These are phyloP conservation scores for Stereocaulon alpinum DNA, from an alignment of 495 filamentous ascomycete genomes.

Conservation along the genomic window DNA sequence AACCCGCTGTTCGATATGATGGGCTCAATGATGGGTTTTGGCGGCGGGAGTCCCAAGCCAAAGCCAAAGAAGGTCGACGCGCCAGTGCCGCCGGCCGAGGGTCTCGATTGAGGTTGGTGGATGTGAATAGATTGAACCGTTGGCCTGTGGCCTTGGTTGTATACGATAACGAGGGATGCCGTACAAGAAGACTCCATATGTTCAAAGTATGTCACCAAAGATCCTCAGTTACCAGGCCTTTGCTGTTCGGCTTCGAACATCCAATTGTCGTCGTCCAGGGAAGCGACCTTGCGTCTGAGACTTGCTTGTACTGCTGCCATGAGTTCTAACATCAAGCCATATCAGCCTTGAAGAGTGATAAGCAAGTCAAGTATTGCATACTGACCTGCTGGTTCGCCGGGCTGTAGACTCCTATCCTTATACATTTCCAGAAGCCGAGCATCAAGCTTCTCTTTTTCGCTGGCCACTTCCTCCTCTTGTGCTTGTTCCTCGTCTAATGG, in stretches of 20 bases:
- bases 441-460: conserved; percentile 42
- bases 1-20: conserved; percentile 97
- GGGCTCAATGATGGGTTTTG: conserved; percentile 82
- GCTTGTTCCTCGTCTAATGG: conserved; percentile 41
- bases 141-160: neutral
- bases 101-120: conserved; percentile 39
- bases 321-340: conserved; percentile 43
- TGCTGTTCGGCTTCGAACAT: conserved; percentile 71
- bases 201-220: neutral
- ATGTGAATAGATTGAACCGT: neutral
- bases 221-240: conserved; percentile 6
- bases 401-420: conserved; percentile 51
- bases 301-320: conserved; percentile 62
- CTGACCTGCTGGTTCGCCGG: conserved; percentile 59
- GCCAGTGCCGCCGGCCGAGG: conserved; percentile 38
- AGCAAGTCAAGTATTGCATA: conserved; percentile 12
- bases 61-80: conserved; percentile 39
- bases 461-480: conserved; percentile 34
- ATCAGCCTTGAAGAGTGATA: conserved; percentile 20
- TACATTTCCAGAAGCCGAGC: conserved; percentile 42
- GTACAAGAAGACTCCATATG: neutral
- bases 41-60: conserved; percentile 34
- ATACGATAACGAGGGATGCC: neutral
- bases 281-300: conserved; percentile 57
- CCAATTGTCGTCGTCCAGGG: conserved; percentile 78